phyloP scores from a whole-genome alignment of 2,329 filamentous ascomycete genomes.

The Nannizzia gypsea region DNA sequence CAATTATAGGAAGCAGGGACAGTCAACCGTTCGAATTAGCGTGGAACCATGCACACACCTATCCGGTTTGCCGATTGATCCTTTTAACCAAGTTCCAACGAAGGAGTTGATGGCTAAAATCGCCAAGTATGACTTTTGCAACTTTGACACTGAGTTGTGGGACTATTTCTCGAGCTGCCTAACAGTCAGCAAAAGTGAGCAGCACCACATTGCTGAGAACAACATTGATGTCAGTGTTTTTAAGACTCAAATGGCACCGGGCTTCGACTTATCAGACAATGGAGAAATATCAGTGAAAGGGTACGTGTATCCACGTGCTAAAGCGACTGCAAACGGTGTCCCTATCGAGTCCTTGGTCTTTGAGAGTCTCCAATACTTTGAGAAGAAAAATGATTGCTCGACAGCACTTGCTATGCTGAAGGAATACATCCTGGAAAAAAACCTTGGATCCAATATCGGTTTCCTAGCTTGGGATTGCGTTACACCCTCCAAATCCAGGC shows the following conservation, averaged over 20 bases:
- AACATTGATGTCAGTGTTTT: conserved; percentile 6
- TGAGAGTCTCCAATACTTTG: conserved; percentile 2
- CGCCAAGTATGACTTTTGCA: background rate
- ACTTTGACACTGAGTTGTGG: conserved; percentile 7
- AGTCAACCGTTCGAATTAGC: conserved; percentile 8
- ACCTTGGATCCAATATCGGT: background rate
- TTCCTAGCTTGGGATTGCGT: conserved; percentile 16
- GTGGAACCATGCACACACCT: conserved; percentile 5
- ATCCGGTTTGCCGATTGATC: conserved; percentile 7
- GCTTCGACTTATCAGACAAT: conserved; percentile 13
- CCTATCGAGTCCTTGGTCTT: conserved; percentile 1
- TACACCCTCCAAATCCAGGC: conserved; percentile 11
- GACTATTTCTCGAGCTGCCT: background rate
- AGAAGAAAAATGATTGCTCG: background rate
- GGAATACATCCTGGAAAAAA: background rate
- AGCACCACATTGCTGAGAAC: background rate
- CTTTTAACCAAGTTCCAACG: conserved; percentile 6
- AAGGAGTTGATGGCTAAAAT: conserved; percentile 4
- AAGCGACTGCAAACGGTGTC: conserved; percentile 9
- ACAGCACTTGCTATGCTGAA: conserved; percentile 1
- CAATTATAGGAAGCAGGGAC: conserved; percentile 8
- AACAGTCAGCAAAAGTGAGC: conserved; percentile 4
- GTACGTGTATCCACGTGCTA: conserved; percentile 16
- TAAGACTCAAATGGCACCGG: conserved; percentile 14
- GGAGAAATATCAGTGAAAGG: conserved; percentile 13